These are phyloP conservation scores for Colletotrichum orbiculare DNA, from an alignment of 2,329 filamentous ascomycete species.

Conservation along the genomic window DNA sequence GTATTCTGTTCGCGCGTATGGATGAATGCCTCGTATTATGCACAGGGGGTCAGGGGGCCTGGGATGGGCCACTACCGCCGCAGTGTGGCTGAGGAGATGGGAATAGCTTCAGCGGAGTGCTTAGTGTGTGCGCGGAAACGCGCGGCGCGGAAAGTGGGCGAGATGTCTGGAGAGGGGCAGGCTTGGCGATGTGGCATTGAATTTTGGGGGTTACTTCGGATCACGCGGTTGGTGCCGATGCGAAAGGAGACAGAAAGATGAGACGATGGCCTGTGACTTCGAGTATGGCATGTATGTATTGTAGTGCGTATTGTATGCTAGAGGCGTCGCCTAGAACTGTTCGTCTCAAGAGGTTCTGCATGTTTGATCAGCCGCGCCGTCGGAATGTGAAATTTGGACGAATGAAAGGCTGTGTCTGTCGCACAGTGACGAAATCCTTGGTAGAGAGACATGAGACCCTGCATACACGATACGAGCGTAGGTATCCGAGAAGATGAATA, in stretches of 20 bases:
- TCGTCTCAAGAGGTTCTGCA: conserved; percentile 21
- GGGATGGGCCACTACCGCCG: not conserved
- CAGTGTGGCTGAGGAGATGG: conserved; percentile 15
- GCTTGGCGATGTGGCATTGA: not conserved
- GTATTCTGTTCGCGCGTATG: not conserved
- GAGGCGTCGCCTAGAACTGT: not conserved
- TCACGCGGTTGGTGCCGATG: no score
- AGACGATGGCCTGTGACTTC: conserved; percentile 10
- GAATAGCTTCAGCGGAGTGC: conserved; percentile 27
- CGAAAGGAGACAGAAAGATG: no score
- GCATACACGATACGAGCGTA: not conserved
- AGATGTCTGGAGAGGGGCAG: not conserved
- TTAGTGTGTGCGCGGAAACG: no score
- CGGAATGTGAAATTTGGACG: not conserved
- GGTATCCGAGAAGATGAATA: no score
- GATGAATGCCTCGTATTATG: not conserved
- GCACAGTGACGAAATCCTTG: not conserved
- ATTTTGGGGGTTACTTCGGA: not conserved
- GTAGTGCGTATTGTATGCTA: no score
- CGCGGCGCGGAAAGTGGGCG: conserved; percentile 22
- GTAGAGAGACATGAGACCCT: not conserved
- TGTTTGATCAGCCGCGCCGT: conserved; percentile 22
- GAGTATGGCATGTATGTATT: not conserved
- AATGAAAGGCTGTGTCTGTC: not conserved
- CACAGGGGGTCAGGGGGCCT: not conserved